Conservation (phyloP, 2,329 filamentous ascomycete genomes). For the Aspergillus sp. region DNA sequence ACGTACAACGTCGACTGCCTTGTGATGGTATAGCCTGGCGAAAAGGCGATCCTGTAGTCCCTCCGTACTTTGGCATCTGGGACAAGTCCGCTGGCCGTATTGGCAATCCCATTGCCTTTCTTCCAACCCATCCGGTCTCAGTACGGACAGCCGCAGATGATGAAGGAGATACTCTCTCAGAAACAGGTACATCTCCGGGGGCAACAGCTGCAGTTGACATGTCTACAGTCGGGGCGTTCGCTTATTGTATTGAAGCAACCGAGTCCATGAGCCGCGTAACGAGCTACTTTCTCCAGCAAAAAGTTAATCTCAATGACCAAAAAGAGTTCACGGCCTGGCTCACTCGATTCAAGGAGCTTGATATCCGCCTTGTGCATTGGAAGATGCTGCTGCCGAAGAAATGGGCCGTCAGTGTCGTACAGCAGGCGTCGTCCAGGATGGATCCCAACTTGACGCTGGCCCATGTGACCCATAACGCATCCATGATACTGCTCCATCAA, state of each 20-base stretch:
- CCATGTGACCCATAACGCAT: slow-evolving; percentile 50
- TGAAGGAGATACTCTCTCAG: background rate
- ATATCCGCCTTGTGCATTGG: slow-evolving; percentile 48
- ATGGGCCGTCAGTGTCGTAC: slow-evolving; percentile 32
- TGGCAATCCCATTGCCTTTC: slow-evolving; percentile 40
- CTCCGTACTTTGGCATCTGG: slow-evolving; percentile 48
- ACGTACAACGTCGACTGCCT: slow-evolving; percentile 39
- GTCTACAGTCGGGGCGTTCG: slow-evolving; percentile 45
- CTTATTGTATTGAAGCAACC: slow-evolving; percentile 48
- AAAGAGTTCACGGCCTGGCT: slow-evolving; percentile 46
- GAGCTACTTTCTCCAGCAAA: slow-evolving; percentile 46
- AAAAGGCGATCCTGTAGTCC: slow-evolving; percentile 36
- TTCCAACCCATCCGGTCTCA: slow-evolving; percentile 23
- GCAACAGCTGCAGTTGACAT: slow-evolving; percentile 29
- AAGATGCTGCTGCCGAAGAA: slow-evolving; percentile 46
- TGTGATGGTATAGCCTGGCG: slow-evolving; percentile 45
- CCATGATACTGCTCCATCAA: slow-evolving; percentile 51
- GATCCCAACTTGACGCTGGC: slow-evolving; percentile 52
- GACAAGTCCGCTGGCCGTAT: slow-evolving; percentile 40
- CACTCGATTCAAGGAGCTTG: slow-evolving; percentile 49
- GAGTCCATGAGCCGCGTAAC: slow-evolving; percentile 47
- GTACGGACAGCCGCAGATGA: background rate
- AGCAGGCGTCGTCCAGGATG: slow-evolving; percentile 30
- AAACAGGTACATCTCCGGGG: slow-evolving; percentile 7
- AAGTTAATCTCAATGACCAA: slow-evolving; percentile 38